Conservation (phyloP, 2,329 filamentous ascomycete species). For the Sarocladiaceae sp. region DNA sequence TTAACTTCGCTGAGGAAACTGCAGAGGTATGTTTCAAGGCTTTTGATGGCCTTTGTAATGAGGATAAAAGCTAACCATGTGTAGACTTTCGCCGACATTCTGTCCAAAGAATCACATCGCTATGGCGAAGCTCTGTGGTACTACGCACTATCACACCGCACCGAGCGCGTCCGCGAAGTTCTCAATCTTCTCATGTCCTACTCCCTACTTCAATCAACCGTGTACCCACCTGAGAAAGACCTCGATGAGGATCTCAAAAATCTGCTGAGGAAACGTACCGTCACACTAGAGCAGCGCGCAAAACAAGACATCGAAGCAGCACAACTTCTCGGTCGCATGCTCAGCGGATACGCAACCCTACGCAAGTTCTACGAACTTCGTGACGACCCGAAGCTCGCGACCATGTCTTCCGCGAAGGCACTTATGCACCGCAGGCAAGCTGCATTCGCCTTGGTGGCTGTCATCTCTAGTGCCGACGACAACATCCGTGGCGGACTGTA, state of each 20-base stretch:
- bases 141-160: slow-evolving; percentile 79
- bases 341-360: slow-evolving; percentile 89
- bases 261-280: slow-evolving; percentile 68
- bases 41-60: too few relatives aligned
- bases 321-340: slow-evolving; percentile 74
- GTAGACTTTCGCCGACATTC: slow-evolving; percentile 77
- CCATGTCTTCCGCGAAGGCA: slow-evolving; percentile 33
- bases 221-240: slow-evolving; percentile 67
- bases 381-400: slow-evolving; percentile 42
- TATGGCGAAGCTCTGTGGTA: slow-evolving; percentile 88
- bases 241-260: slow-evolving; percentile 69
- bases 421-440: slow-evolving; percentile 63
- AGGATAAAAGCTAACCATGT: slow-evolving; percentile 25
- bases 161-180: slow-evolving; percentile 76
- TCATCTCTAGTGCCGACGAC: slow-evolving; percentile 81
- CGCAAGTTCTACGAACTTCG: slow-evolving; percentile 88
- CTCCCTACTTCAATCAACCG: slow-evolving; percentile 78
- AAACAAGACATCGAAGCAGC: slow-evolving; percentile 76
- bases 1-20: slow-evolving; percentile 72
- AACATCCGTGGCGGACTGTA: slow-evolving; percentile 89
- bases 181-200: slow-evolving; percentile 83
- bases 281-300: slow-evolving; percentile 68
- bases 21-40: too few relatives aligned
- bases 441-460: slow-evolving; percentile 70
- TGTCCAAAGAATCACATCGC: slow-evolving; percentile 66